phyloP scores from a whole-genome alignment of 2,329 filamentous ascomycete species.

The Microsporum ferrugineum region DNA sequence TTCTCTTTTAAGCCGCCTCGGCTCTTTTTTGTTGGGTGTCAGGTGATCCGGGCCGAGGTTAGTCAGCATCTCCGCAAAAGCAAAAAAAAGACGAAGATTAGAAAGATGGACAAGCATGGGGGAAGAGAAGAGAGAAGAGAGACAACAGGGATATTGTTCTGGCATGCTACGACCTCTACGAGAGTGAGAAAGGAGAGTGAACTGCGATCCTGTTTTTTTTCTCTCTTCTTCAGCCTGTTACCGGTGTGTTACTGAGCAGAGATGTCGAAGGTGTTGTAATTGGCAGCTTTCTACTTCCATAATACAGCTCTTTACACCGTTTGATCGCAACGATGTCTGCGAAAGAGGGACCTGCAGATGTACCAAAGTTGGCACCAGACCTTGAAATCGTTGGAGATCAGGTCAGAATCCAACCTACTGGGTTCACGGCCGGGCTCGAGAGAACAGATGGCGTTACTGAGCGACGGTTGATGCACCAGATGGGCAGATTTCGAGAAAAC shows the following conservation, averaged over 20 bases:
- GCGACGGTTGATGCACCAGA: slow-evolving; percentile 51
- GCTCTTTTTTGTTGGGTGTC: background rate
- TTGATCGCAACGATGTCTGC: slow-evolving; percentile 18
- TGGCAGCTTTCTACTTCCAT: background rate
- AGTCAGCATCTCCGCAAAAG: background rate
- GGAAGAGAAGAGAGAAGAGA: background rate
- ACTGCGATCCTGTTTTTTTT: background rate
- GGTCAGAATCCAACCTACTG: slow-evolving; percentile 63
- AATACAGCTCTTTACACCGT: background rate
- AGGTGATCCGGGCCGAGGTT: background rate
- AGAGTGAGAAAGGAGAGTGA: background rate
- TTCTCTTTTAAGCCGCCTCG: background rate
- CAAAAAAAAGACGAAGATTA: background rate
- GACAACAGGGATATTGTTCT: background rate
- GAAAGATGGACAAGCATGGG: background rate
- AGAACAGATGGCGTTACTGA: slow-evolving; percentile 37
- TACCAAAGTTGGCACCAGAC: slow-evolving; percentile 48
- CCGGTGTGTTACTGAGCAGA: background rate
- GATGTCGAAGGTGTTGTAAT: background rate
- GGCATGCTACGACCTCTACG: background rate
- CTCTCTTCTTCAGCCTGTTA: background rate
- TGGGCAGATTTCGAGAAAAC: slow-evolving; percentile 70
- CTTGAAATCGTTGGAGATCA: slow-evolving; percentile 64
- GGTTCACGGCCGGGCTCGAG: slow-evolving; percentile 38
- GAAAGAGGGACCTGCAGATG: slow-evolving; percentile 20